These are phyloP conservation scores for Heliamphora pulchella DNA, from an alignment of 179 eudicot species.

Conservation along the genomic window DNA sequence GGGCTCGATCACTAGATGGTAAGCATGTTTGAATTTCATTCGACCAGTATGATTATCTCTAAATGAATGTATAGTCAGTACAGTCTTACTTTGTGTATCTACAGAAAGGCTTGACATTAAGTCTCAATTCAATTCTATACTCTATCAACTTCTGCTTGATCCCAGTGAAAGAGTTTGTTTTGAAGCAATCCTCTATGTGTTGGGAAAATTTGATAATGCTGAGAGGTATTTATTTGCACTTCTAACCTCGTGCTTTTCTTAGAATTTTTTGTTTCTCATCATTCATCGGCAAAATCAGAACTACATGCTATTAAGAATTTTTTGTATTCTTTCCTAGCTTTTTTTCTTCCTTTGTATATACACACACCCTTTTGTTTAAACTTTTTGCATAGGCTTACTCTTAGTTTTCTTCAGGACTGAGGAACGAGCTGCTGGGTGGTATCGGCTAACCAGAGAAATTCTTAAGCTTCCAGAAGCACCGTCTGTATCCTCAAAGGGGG, in stretches of 20 bases:
- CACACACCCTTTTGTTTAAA: constrained; percentile 10
- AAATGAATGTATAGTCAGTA: constrained; percentile 15
- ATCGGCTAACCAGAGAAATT: constrained; percentile 85
- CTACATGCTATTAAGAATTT: constrained; percentile 6
- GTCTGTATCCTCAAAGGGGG: constrained; percentile 56
- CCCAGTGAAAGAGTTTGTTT: constrained; percentile 99
- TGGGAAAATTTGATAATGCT: constrained; percentile 82
- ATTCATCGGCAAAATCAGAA: background rate
- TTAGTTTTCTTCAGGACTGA: constrained; percentile 51
- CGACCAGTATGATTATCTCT: constrained; percentile 13
- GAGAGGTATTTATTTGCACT: constrained; percentile 57
- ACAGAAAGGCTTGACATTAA: constrained; percentile 95
- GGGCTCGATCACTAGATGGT: constrained; percentile 96
- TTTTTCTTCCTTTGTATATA: constrained; percentile 4
- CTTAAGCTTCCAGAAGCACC: constrained; percentile 94
- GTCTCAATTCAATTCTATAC: constrained; percentile 77
- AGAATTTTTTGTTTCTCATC: background rate
- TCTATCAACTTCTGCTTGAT: constrained; percentile 95
- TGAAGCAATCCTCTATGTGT: constrained; percentile 87
- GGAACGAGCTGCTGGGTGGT: constrained; percentile 99
- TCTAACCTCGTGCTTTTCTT: background rate
- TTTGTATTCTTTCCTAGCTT: background rate
- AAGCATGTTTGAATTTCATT: constrained; percentile 18
- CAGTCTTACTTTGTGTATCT: constrained; percentile 16
- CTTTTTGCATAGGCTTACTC: background rate